Base-by-base conservation (phyloP, 2,329 filamentous ascomycete genomes). In the Aspergillus aculeatus region DNA sequence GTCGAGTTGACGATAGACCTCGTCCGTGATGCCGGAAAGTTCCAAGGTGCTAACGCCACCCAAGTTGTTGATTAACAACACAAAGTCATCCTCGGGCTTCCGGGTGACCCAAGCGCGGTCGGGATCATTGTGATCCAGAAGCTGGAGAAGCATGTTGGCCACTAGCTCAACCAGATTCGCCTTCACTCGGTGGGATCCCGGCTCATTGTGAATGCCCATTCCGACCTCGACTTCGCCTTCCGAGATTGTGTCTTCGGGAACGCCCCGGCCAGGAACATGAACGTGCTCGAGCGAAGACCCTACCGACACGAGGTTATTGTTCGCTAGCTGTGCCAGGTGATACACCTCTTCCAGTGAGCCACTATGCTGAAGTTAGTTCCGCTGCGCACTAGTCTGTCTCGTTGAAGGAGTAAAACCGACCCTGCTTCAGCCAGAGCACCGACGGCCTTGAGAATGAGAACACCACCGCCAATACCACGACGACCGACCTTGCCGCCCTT, bases 401-500 rank as follows among this genome's bases (percentile, higher is more conserved):
- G 14, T 12, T 21, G 12, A 41, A 35, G n/a, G 38, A 12, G 3
- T 0, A 5, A 19, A 54, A 71, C 79, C 66, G 71, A 83, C 64
- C 91, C 92, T 66, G 81, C 82, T 29, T 89, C 90, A 4, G 93
- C 92, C 68, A 96, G 76, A 6, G 92, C 94, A 10, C 94, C 92
- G 14, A 89, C 84, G 70, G 96, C 90, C 83, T 98, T 97, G 68
- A 93, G 84, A n/a, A 97, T 90, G 24, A 97, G 80, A 44, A 96
- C 91, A 5, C 92, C 96, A 32, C 94, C 94, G 3, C 92, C 93
- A 74, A 98, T 95, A 56, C 94, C 94, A 71, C 94, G 84, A 54
- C 94, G 82, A 1, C 94, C 94, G 16, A 97, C 94, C 74, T 97
- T 97, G n/a, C 94, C 93, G 11, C 90, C 89, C 72, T 89, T 89